Evolutionary conservation across 1,139 yeast species (phyloP).

Genomic region (Kodamaea fungicola): DNA sequence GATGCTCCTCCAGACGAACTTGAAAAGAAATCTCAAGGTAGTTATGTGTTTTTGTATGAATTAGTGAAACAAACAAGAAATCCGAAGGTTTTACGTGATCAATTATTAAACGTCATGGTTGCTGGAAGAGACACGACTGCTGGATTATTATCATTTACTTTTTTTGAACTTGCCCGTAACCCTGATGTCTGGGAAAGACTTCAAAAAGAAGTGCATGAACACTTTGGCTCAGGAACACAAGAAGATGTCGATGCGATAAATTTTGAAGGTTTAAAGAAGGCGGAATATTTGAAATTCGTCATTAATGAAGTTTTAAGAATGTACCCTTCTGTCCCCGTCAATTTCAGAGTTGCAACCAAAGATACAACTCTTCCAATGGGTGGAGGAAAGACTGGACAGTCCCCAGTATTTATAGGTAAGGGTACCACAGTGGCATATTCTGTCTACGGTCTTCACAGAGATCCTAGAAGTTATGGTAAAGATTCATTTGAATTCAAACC

Average conservation of each 20-base stretch:
- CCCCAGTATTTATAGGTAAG: constrained; percentile 17
- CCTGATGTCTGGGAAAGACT: constrained; percentile 36
- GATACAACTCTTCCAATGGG: constrained; percentile 21
- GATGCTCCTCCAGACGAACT: constrained; percentile 26
- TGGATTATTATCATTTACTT: constrained; percentile 43
- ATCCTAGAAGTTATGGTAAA: constrained; percentile 16
- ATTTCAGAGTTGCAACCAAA: constrained; percentile 19
- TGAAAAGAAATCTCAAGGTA: constrained; percentile 33
- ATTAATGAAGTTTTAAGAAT: constrained; percentile 20
- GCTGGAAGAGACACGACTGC: constrained; percentile 62
- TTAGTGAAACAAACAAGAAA: constrained; percentile 48
- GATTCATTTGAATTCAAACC: constrained; percentile 19
- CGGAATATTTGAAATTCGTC: constrained; percentile 21
- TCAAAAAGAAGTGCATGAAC: constrained; percentile 30
- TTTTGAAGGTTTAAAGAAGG: constrained; percentile 20
- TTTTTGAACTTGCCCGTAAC: constrained; percentile 44
- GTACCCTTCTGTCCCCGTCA: constrained; percentile 22
- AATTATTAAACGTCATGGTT: constrained; percentile 45
- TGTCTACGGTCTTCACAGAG: constrained; percentile 18
- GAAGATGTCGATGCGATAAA: constrained; percentile 13
- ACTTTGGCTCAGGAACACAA: constrained; percentile 26
- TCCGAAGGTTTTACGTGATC: constrained; percentile 46
- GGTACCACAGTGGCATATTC: constrained; percentile 18
- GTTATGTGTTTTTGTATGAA: constrained; percentile 49
- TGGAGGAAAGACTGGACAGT: constrained; percentile 16